Base-by-base conservation (phyloP, 768 basidiomycete species). In the Boletus coccyginus region DNA sequence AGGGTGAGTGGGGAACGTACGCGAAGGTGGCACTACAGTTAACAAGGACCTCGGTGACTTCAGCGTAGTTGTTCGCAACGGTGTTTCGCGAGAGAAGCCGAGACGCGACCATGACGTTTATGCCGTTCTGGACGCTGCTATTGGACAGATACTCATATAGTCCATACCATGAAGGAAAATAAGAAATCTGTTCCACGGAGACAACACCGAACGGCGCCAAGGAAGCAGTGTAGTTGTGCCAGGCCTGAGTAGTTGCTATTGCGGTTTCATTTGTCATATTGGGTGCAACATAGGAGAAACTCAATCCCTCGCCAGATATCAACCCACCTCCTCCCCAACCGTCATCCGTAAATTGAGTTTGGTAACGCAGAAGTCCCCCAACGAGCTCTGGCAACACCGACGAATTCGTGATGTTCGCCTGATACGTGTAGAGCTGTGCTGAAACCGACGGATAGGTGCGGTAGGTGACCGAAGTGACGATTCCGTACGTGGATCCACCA, bases 401-500 rank as follows among this genome's bases (percentile, higher is more conserved):
- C 2, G 67, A 59, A 8, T 73, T 70, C 0, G 75, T 64, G 44
- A 72, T 67, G 55, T 73, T 75, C 9, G 66, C 71, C 2, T 56
- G 46, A 45, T 77, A 66, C 40, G 55, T 40, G 27, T 67, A 68
- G 16, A 64, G 50, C n/a, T 68, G 67, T 46, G 75, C 51, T 7
- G 79, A 76, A 9, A 73, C 58, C 8, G 62, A 35, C 2, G 77
- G 74, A 48, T 80, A 73, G 1, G 79, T 81, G 43, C 65, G 64
- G 57, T 82, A 81, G 1, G 80, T 80, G 10, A 75, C 77, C 0
- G 78, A 77, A 3, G 76, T 76, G 47, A 82, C 68, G 19, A 83
- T 70, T 7, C 78, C 81, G 44, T 70, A 82, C 0, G 78, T 82
- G 13, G 77, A 74, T 6, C 80, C 81, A 1, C 82, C 82, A 1